phyloP scores from a whole-genome alignment of 2,329 filamentous ascomycete species.

The Pseudohalonectria lignicola region DNA sequence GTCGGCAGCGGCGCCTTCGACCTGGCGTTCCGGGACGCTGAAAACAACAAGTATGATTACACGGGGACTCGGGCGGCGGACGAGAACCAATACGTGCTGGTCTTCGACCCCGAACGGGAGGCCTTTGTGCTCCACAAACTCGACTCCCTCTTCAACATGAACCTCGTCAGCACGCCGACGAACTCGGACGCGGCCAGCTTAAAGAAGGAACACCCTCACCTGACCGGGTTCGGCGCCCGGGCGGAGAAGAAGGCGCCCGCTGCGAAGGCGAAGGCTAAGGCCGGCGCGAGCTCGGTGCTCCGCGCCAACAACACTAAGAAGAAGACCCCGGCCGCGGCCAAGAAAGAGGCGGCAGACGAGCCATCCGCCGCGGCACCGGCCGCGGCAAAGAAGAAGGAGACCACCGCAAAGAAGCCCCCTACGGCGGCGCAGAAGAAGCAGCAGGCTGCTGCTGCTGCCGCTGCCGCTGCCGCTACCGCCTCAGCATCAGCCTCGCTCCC shows the following conservation, averaged over 20 bases:
- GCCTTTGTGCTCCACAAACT: constrained; percentile 75
- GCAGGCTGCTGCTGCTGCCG: constrained; percentile 8
- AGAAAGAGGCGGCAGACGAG: constrained; percentile 22
- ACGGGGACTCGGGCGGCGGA: constrained; percentile 46
- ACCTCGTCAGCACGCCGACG: constrained; percentile 59
- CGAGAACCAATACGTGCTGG: constrained; percentile 51
- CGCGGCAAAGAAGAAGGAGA: constrained; percentile 7
- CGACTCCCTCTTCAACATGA: constrained; percentile 79
- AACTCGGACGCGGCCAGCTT: constrained; percentile 54
- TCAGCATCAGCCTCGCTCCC: not conserved
- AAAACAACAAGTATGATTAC: constrained; percentile 47
- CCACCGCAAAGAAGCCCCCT: not conserved
- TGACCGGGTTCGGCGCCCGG: constrained; percentile 24
- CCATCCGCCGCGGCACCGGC: constrained; percentile 4
- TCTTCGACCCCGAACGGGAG: constrained; percentile 65
- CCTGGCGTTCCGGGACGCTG: constrained; percentile 37
- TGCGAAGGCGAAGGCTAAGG: constrained; percentile 11
- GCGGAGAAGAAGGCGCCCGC: constrained; percentile 14
- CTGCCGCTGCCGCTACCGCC: constrained; percentile 7
- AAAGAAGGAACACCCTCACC: constrained; percentile 54
- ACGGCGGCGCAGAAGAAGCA: not conserved
- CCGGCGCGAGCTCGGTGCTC: constrained; percentile 7
- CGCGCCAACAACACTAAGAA: constrained; percentile 12
- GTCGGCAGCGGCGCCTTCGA: constrained; percentile 45
- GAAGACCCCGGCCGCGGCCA: constrained; percentile 12